phyloP scores from a whole-genome alignment of 2,329 filamentous ascomycete genomes.

The Diplocarpon rosae region DNA sequence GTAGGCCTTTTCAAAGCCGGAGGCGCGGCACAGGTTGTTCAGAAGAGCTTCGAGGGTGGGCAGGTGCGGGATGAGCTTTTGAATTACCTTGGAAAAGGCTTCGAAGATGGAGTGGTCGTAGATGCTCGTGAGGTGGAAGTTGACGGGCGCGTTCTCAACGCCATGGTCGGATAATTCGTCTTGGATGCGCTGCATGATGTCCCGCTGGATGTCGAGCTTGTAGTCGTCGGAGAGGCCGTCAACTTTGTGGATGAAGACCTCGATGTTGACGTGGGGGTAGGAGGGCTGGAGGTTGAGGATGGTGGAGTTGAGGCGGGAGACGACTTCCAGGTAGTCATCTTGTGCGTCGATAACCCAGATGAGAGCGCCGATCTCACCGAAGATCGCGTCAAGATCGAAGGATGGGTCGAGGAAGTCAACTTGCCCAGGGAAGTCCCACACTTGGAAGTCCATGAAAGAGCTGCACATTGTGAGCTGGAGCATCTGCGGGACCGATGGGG shows the following conservation, averaged over 20 bases:
- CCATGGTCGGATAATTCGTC: slow-evolving; percentile 91
- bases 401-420: slow-evolving; percentile 83
- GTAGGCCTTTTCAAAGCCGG: slow-evolving; percentile 95
- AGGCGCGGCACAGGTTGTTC: slow-evolving; percentile 86
- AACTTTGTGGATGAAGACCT: slow-evolving; percentile 98
- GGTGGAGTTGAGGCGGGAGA: slow-evolving; percentile 75
- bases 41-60: slow-evolving; percentile 88
- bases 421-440: slow-evolving; percentile 95
- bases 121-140: slow-evolving; percentile 93
- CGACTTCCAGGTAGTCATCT: slow-evolving; percentile 91
- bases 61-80: slow-evolving; percentile 89
- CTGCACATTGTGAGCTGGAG: slow-evolving; percentile 34
- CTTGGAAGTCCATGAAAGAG: slow-evolving; percentile 98
- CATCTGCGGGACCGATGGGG: not conserved
- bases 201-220: slow-evolving; percentile 88
- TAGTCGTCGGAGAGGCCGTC: slow-evolving; percentile 97
- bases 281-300: slow-evolving; percentile 80
- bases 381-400: slow-evolving; percentile 88
- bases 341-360: slow-evolving; percentile 99
- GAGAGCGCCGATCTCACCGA: slow-evolving; percentile 83
- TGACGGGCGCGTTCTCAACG: slow-evolving; percentile 86
- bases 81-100: slow-evolving; percentile 95
- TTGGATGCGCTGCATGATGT: slow-evolving; percentile 92
- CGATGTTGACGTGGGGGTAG: slow-evolving; percentile 90
- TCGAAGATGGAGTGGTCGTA: slow-evolving; percentile 99